Evolutionary conservation across 345 rosid species (phyloP), one percentile per base, ranked within the genome.

Genomic region (Erodium maritimum): DNA sequence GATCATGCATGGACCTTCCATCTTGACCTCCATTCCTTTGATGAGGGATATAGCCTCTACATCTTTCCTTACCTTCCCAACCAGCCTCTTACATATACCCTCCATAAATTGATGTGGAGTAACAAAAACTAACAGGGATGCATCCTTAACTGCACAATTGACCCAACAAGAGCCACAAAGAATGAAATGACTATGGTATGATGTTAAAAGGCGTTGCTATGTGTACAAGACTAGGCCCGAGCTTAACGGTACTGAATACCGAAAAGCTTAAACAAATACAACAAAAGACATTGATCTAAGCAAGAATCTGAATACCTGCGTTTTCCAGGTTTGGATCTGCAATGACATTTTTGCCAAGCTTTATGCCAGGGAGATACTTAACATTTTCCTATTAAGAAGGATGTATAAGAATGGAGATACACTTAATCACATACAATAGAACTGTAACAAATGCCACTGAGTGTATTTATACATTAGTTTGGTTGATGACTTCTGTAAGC

Each of bases 11-110:
- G 97, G 99, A 33, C 99, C 99, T 66, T 93, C 97, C 73, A 66
- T 83, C 77, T 80, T 93, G 56, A 93, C 85, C 70, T 93, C 91
- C 99, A 93, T 93, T 55, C 99, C 99, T 71, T 93, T 89, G 55
- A 85, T 84, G 20, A 93, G 95, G 52, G 99, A 93, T 75, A 93
- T 82, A 33, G 90, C 99, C 68, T 82, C 84, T 16, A 65, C 91
- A 48, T 74, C 83, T 62, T 69, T 74, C 54, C 66, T 74, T 67
- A 89, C 34, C 67, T 83, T 85, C 54, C 97, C 91, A 21, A 69
- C 76, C 25, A 93, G 84, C 50, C 73, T 85, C 82, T 82, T 89
- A 74, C 97, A 85, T 69, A 89, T 80, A 29, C 84, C 90, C 61
- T 87, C 86, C 83, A 93, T 76, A 68, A 93, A 89, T 70, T 93